Evolutionary conservation across 768 basidiomycete genomes (phyloP), one percentile per base, ranked within the genome.

Genomic region (Suillus tomentosus): DNA sequence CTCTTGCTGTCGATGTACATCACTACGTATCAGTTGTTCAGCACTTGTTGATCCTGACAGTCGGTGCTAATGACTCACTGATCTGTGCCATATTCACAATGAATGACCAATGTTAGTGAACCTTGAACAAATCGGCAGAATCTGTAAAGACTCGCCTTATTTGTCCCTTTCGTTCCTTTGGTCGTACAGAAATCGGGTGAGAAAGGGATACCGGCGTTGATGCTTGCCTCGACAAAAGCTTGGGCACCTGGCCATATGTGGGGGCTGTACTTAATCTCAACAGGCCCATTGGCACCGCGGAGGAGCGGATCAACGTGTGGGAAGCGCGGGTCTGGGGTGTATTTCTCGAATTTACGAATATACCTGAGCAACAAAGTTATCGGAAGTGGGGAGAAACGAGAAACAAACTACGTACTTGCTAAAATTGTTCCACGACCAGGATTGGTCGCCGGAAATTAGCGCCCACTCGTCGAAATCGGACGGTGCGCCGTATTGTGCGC

Each of bases 401-500:
- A 19, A 45, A n/a, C 22, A 15, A 9, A 37, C 11, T 10, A 62
- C 77, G 45, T 66, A 85, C 89, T 74, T 71, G 63, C 79, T 76
- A 66, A 91, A 79, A 42, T 84, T 80, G 45, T 81, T 73, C 84
- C 84, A 77, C 17, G 74, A 65, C 90, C 90, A 91, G 3, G 80
- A 77, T 9, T 82, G 75, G 45, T 88, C 84, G 9, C 82, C 85
- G 15, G 78, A 77, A 36, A 85, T 81, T 3, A 73, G 70, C 0
- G 83, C 85, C 83, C 87, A 90, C 72, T 90, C 84, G 66, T 90
- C 85, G 62, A 85, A 90, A 69, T 91, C 90, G 2, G 83, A 83
- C 4, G 90, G 88, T 31, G 87, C 79, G 24, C 87, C 87, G 34
- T 83, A 84, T 15, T 91, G 90, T 48, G 83, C 84, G 54, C 74